These are phyloP conservation scores for Nannochloropsis gaditana DNA, from an alignment of 108 stramenopile genomes.

Conservation along the genomic window DNA sequence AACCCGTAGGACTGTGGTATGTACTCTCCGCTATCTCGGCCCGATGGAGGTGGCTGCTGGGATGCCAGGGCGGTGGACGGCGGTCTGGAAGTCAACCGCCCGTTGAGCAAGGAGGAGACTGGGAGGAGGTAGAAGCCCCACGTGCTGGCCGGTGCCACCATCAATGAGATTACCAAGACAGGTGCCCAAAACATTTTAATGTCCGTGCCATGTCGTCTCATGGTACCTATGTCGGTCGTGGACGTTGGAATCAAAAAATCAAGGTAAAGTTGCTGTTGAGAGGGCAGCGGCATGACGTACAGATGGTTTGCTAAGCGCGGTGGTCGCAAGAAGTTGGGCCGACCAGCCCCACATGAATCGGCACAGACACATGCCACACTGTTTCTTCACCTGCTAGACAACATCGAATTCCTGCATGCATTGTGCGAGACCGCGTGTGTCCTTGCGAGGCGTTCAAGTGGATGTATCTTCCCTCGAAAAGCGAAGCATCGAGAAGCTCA, in stretches of 20 bases:
- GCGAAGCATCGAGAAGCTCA: too few species aligned
- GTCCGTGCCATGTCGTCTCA: background rate
- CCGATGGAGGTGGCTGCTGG: background rate
- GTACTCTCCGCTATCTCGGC: background rate
- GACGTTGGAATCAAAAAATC: background rate
- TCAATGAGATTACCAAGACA: background rate
- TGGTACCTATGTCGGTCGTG: background rate
- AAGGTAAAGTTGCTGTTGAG: background rate
- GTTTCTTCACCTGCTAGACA: too few species aligned
- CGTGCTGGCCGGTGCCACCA: background rate
- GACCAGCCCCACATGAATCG: too few species aligned
- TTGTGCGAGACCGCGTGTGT: too few species aligned
- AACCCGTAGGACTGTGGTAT: background rate
- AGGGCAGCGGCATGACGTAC: too few species aligned
- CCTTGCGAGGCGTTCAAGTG: too few species aligned
- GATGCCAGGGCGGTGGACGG: background rate
- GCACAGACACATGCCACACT: too few species aligned
- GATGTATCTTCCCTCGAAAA: too few species aligned
- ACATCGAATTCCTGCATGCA: too few species aligned
- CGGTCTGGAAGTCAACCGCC: background rate
- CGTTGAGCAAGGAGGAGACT: background rate
- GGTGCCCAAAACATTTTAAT: background rate
- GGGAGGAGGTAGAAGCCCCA: slow-evolving; percentile 5
- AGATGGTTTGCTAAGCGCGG: too few species aligned
- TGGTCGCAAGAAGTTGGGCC: too few species aligned